phyloP scores from a whole-genome alignment of 139 green algal species.

The Bryopsis sp. region DNA sequence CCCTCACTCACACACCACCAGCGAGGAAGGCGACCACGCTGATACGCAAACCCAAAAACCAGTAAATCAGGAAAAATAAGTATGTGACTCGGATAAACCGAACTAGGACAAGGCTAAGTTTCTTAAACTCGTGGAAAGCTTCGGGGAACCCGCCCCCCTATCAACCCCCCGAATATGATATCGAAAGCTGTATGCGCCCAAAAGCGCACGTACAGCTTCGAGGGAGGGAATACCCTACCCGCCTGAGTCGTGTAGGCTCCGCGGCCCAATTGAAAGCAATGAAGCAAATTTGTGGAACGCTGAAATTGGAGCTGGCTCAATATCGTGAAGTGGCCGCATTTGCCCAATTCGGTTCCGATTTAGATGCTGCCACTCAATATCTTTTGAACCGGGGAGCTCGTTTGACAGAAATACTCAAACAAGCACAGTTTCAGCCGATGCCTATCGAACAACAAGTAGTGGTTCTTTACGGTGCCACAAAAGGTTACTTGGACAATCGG shows the following conservation, averaged over 20 bases:
- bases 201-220: no score
- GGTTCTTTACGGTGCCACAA: conserved; percentile 65
- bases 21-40: no score
- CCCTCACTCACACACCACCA: no score
- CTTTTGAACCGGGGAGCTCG: conserved; percentile 74
- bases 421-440: conserved; percentile 80
- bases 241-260: conserved; percentile 76
- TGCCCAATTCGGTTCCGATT: conserved; percentile 83
- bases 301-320: conserved; percentile 80
- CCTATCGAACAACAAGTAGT: conserved; percentile 67
- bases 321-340: conserved; percentile 85
- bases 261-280: conserved; percentile 80
- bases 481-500: conserved; percentile 78
- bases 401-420: conserved; percentile 87
- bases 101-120: no score
- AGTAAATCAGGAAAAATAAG: no score
- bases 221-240: no score
- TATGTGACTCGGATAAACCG: no score
- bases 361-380: conserved; percentile 81
- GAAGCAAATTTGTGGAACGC: conserved; percentile 67
- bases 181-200: no score
- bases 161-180: no score
- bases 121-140: no score
- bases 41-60: no score
- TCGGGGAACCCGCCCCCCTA: no score